These are phyloP conservation scores for Irpex lacteus DNA, from an alignment of 1,284 basidiomycete species.

Conservation along the genomic window DNA sequence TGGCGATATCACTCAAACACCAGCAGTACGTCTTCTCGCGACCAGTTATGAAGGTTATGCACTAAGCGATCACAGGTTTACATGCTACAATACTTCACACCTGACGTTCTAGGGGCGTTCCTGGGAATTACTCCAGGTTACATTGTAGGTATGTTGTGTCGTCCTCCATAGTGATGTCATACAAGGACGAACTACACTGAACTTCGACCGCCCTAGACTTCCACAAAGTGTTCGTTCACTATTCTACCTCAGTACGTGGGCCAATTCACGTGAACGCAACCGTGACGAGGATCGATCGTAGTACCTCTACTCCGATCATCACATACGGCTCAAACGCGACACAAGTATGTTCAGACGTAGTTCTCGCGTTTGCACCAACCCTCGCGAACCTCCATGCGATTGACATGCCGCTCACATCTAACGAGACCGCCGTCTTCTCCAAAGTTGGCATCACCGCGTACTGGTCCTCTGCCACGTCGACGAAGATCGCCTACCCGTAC, in stretches of 20 bases:
- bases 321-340: background rate
- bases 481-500: background rate
- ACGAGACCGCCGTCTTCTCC: background rate
- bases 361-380: slow-evolving; percentile 1
- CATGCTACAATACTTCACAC: slow-evolving; percentile 6
- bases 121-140: background rate
- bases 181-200: background rate
- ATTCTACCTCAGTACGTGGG: background rate
- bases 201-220: background rate
- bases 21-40: background rate
- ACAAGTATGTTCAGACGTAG: background rate
- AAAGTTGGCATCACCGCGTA: background rate
- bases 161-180: background rate
- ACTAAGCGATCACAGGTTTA: background rate
- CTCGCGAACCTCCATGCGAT: background rate
- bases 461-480: background rate
- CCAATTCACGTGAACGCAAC: background rate
- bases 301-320: background rate
- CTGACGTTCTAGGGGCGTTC: background rate
- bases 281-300: background rate
- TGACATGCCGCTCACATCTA: background rate
- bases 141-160: background rate
- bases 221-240: slow-evolving; percentile 3
- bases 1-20: background rate
- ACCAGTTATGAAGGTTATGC: background rate